Evolutionary conservation across 805 yeast genomes (phyloP).

Genomic region (Zygotorulaspora chibaensis): DNA sequence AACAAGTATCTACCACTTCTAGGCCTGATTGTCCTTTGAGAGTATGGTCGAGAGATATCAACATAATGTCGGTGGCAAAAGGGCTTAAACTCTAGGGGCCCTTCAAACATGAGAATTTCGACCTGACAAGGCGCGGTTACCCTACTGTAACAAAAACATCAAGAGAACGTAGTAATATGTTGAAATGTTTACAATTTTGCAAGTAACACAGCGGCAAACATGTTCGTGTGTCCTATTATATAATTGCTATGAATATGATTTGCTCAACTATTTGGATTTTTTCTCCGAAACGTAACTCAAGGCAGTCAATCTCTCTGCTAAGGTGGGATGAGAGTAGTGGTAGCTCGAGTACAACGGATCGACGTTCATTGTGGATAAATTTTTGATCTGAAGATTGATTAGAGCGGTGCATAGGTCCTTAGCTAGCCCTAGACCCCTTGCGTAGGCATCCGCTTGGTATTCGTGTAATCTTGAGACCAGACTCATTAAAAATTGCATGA

Average conservation of each 20-base stretch:
- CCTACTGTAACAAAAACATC: neutral
- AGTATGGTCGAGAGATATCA: neutral
- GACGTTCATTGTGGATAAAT: conserved; percentile 80
- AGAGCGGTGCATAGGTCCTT: conserved; percentile 65
- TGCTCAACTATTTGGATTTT: conserved; percentile 15
- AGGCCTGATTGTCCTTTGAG: neutral
- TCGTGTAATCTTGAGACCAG: conserved; percentile 79
- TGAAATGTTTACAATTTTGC: neutral
- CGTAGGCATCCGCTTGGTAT: conserved; percentile 89
- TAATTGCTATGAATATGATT: neutral
- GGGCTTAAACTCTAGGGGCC: conserved; percentile 1
- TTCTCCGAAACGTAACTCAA: conserved; percentile 44
- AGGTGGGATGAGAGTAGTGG: conserved; percentile 86
- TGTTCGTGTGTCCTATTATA: neutral
- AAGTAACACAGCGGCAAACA: neutral
- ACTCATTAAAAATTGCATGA: conserved; percentile 62
- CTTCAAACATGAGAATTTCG: conserved; percentile 2
- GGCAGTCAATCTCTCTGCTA: conserved; percentile 83
- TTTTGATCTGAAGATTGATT: conserved; percentile 71
- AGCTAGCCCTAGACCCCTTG: conserved; percentile 68
- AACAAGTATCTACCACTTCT: neutral
- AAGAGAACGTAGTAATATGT: neutral
- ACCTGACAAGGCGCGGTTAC: conserved; percentile 4
- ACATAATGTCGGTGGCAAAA: conserved; percentile 15
- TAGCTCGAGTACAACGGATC: conserved; percentile 87